Conservation (phyloP, 2,329 filamentous ascomycete genomes). For the Immersiporthe knoxdaviesiana region DNA sequence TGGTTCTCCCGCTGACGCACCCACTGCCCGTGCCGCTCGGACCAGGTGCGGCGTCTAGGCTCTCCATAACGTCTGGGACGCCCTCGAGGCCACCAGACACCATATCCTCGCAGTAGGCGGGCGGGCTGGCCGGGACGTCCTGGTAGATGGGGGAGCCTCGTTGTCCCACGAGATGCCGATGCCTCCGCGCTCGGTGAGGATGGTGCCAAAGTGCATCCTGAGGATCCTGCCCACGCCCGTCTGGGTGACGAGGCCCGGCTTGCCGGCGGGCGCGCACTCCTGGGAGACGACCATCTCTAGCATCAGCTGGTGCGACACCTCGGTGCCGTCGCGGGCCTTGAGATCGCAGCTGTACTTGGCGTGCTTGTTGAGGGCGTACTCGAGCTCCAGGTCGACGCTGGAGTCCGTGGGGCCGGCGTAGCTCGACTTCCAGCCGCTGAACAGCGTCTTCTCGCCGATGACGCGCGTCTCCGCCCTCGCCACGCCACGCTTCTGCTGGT, state of each 20-base stretch:
- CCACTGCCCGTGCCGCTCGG: slow-evolving; percentile 22
- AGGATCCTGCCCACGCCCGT: slow-evolving; percentile 90
- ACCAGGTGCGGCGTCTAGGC: slow-evolving; percentile 35
- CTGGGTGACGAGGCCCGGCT: slow-evolving; percentile 71
- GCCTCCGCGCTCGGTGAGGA: slow-evolving; percentile 80
- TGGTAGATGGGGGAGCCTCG: slow-evolving; percentile 90
- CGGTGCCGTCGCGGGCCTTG: slow-evolving; percentile 73
- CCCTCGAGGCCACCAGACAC: slow-evolving; percentile 32
- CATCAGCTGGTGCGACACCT: slow-evolving; percentile 82
- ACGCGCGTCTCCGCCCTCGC: slow-evolving; percentile 75
- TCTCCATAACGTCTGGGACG: slow-evolving; percentile 46
- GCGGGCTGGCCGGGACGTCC: slow-evolving; percentile 86
- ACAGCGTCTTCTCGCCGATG: slow-evolving; percentile 80
- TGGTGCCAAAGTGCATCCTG: slow-evolving; percentile 85
- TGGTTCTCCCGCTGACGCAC: slow-evolving; percentile 9
- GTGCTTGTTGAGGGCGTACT: slow-evolving; percentile 65
- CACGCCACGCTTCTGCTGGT: slow-evolving; percentile 63
- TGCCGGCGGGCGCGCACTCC: slow-evolving; percentile 77
- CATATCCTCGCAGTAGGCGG: slow-evolving; percentile 60
- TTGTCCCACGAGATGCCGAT: slow-evolving; percentile 97
- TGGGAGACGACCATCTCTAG: slow-evolving; percentile 94
- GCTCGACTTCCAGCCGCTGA: slow-evolving; percentile 85
- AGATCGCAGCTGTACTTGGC: slow-evolving; percentile 77
- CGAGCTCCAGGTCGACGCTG: slow-evolving; percentile 77
- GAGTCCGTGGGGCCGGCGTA: slow-evolving; percentile 54